A percentile compares a stretch with the other conserved stretches of the same genome.
phyloP scores from a whole-genome alignment of 192 early-diverging fungal species.

The Coemansia sp. region DNA sequence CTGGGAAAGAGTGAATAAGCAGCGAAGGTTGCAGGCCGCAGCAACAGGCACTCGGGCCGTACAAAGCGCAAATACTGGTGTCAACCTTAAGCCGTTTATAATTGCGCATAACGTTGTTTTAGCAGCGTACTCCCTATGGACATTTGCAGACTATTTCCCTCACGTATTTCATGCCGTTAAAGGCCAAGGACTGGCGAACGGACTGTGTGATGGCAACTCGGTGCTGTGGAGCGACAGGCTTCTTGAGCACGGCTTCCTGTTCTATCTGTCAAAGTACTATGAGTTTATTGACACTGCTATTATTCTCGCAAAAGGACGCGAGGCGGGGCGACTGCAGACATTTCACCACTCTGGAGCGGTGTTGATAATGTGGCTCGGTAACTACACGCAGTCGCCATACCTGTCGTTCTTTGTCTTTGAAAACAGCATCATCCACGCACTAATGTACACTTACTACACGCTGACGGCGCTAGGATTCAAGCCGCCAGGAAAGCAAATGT shows the following conservation, averaged over 20 bases:
- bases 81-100: conserved; percentile 70
- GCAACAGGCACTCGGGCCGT: background rate
- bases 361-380: conserved; percentile 82
- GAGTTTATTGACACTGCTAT: conserved; percentile 87
- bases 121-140: conserved; percentile 70
- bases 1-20: conserved; percentile 33
- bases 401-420: conserved; percentile 82
- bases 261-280: conserved; percentile 89
- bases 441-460: conserved; percentile 89
- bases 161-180: conserved; percentile 59
- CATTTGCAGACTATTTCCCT: conserved; percentile 66
- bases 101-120: conserved; percentile 75
- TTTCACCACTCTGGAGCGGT: conserved; percentile 90
- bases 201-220: conserved; percentile 66
- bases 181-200: conserved; percentile 58
- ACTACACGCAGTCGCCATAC: conserved; percentile 72
- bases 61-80: background rate
- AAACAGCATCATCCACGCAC: conserved; percentile 84
- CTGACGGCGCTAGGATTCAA: conserved; percentile 70
- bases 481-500: conserved; percentile 77
- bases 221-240: conserved; percentile 68
- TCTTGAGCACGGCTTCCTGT: conserved; percentile 76
- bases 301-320: conserved; percentile 73
- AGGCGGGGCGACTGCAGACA: conserved; percentile 73
- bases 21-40: background rate